Conservation (phyloP, 2,329 filamentous ascomycete species). For the Fragosphaeria purpurea region DNA sequence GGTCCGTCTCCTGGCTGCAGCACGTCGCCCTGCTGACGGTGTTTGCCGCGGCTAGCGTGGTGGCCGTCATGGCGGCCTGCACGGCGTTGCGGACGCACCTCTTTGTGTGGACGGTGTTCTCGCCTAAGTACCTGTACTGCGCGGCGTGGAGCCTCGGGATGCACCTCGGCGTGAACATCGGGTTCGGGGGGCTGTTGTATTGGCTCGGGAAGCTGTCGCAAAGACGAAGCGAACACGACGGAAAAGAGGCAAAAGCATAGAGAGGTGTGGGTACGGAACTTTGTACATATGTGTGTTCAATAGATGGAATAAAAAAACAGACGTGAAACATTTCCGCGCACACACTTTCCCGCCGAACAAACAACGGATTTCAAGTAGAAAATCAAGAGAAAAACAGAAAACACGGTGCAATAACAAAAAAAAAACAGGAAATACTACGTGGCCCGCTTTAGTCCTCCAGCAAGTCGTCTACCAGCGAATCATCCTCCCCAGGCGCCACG, state of each 20-base stretch:
- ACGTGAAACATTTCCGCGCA: not conserved
- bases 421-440: constrained; percentile 1
- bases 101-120: constrained; percentile 99
- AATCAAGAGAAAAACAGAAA: not conserved
- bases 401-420: not conserved
- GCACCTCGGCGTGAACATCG: constrained; percentile 65
- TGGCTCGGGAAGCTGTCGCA: constrained; percentile 31
- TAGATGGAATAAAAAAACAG: not conserved
- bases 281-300: too few species aligned
- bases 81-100: constrained; percentile 75
- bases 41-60: constrained; percentile 55
- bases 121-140: constrained; percentile 87
- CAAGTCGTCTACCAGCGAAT: constrained; percentile 9
- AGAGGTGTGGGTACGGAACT: too few species aligned
- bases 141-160: constrained; percentile 80
- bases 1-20: constrained; percentile 16
- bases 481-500: constrained; percentile 4
- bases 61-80: constrained; percentile 81
- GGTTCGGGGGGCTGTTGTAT: constrained; percentile 48
- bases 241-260: not conserved
- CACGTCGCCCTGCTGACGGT: constrained; percentile 59
- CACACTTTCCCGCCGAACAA: not conserved
- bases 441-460: constrained; percentile 2
- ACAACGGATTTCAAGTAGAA: not conserved
- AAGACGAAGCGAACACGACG: not conserved